These are phyloP conservation scores for Emmonsia crescens DNA, from an alignment of 2,329 filamentous ascomycete species.

Conservation along the genomic window DNA sequence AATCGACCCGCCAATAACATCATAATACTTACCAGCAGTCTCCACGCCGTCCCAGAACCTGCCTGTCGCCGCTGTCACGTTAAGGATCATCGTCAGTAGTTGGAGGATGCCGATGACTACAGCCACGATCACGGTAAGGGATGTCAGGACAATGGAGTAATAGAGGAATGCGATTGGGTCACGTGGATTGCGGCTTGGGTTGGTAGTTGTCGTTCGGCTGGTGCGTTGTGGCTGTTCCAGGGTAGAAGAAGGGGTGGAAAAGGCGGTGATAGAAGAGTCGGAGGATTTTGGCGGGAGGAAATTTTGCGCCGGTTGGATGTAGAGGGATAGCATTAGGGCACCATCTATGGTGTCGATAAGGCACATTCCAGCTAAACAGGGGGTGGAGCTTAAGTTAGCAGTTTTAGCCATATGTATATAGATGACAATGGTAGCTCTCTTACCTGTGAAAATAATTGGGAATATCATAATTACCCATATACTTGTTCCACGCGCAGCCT, in stretches of 20 bases:
- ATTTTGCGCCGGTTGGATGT: conserved; percentile 48
- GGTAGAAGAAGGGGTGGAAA: not conserved
- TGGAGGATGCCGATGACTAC: conserved; percentile 80
- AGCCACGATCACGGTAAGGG: conserved; percentile 71
- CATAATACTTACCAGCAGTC: conserved; percentile 66
- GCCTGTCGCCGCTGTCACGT: conserved; percentile 62
- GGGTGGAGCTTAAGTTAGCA: not conserved
- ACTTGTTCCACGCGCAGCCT: conserved; percentile 73
- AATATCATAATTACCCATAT: conserved; percentile 94
- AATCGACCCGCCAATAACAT: conserved; percentile 76
- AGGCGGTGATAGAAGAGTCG: conserved; percentile 9
- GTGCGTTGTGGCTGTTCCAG: not conserved
- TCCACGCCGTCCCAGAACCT: conserved; percentile 86
- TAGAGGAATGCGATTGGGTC: conserved; percentile 87
- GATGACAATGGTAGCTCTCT: conserved; percentile 13
- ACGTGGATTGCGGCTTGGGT: conserved; percentile 50
- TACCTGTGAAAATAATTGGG: conserved; percentile 75
- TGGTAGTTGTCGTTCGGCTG: not conserved
- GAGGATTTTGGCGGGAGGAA: conserved; percentile 25
- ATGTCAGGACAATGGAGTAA: conserved; percentile 80
- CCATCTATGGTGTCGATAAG: conserved; percentile 86
- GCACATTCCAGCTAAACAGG: conserved; percentile 71
- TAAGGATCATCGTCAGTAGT: conserved; percentile 64
- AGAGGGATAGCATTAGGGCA: conserved; percentile 88
- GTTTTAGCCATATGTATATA: not conserved